Conservation (phyloP, 2,329 filamentous ascomycete species). For the Paramyrothecium sp. region DNA sequence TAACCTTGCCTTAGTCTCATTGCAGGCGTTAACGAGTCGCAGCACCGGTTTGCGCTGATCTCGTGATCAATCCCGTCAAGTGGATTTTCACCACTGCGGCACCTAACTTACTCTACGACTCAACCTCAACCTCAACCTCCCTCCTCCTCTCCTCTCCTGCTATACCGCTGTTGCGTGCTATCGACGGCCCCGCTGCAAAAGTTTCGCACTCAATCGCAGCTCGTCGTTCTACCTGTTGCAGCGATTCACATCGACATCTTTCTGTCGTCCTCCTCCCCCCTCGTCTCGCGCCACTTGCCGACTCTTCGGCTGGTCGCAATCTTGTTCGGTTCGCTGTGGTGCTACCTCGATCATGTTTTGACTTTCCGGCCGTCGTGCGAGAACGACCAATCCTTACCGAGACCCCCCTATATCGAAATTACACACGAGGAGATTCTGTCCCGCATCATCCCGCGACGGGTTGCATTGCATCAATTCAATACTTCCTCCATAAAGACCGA, state of each 20-base stretch:
- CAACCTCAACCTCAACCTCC: constrained; percentile 10
- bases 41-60: not conserved
- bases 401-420: not conserved
- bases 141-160: not conserved
- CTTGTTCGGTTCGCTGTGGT: not conserved
- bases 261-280: too few relatives aligned
- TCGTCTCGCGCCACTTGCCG: too few relatives aligned
- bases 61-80: constrained; percentile 1
- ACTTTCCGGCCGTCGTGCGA: not conserved
- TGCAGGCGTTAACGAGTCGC: not conserved
- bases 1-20: not conserved
- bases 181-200: constrained; percentile 10
- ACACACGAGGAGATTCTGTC: constrained; percentile 5
- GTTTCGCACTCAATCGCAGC: not conserved
- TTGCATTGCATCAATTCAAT: not conserved
- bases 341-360: not conserved
- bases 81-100: constrained; percentile 8
- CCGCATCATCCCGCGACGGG: not conserved
- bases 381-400: not conserved
- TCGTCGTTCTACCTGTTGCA: too few relatives aligned
- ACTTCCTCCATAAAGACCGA: too few relatives aligned
- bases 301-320: not conserved
- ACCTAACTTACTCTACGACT: constrained; percentile 17
- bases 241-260: too few relatives aligned
- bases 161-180: not conserved